Evolutionary conservation across 371 early-diverging fungal species (phyloP), one percentile per base, ranked within the genome.

Genomic region (Phascolomyces articulosus): DNA sequence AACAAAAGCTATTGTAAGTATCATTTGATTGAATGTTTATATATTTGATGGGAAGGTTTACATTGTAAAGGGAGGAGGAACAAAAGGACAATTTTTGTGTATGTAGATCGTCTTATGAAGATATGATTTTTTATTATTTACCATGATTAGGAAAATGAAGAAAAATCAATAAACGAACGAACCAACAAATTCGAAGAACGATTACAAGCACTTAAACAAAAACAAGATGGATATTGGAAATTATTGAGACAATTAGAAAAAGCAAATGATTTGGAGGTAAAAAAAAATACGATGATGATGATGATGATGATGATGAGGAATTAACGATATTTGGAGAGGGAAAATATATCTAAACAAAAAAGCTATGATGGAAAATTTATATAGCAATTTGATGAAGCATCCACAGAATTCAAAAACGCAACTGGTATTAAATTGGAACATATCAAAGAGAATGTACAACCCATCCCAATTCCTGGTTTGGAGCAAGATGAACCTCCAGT

Each of bases 221-320:
- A 82, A 55, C 73, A 76, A 10, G 48, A 73, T 2, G 63, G 67
- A 18, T 80, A 78, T 23, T 85, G 84, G 83, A 55, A 64, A 21
- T 62, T 66, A 3, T 60, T 84, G 68, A 66, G 66, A 23, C 68
- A 75, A 28, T 40, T 87, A 29, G 81, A 79, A 23, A 65, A 77
- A 58, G 79, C 84, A 1, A 71, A 69, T 1, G 69, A 74, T 10
- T 49, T 78, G 9, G 78, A 84, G 70, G 87, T 84, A 65, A 51
- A 47, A 47, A 44, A 44, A 20, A 51, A 29, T 20, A 34, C n/a
- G n/a, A n/a, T n/a, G n/a, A n/a, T n/a, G n/a, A n/a, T n/a, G n/a
- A n/a, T n/a, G n/a, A n/a, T n/a, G n/a, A n/a, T n/a, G n/a, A n/a
- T n/a, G n/a, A n/a, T n/a, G n/a, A n/a, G n/a, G n/a, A n/a, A n/a